Evolutionary conservation across 495 filamentous ascomycete genomes (phyloP).

Genomic region (Parachaetomium inaequale): DNA sequence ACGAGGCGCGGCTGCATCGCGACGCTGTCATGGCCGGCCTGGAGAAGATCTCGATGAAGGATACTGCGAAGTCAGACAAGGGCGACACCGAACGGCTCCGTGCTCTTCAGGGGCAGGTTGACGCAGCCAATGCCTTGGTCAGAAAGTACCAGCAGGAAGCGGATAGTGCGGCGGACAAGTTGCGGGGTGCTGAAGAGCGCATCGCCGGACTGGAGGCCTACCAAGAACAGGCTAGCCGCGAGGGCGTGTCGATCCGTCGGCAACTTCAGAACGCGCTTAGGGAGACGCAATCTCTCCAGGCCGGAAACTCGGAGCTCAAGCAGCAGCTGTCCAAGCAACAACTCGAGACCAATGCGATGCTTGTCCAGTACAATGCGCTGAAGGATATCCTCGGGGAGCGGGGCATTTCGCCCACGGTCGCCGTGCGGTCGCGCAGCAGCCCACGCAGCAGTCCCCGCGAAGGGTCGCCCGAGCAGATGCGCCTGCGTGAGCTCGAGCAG

Average conservation of each 20-base stretch:
- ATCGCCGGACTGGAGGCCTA: constrained; percentile 95
- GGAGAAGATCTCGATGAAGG: constrained; percentile 60
- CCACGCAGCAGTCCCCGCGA: constrained; percentile 58
- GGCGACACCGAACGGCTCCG: constrained; percentile 70
- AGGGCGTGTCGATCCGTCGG: constrained; percentile 81
- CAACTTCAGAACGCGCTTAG: constrained; percentile 80
- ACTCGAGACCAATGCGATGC: constrained; percentile 82
- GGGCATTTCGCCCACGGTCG: constrained; percentile 65
- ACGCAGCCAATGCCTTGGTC: constrained; percentile 71
- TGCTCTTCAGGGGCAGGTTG: constrained; percentile 74
- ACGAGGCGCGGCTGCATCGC: constrained; percentile 82
- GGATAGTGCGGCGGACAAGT: constrained; percentile 81
- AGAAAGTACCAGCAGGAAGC: constrained; percentile 85
- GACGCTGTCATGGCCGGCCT: constrained; percentile 79
- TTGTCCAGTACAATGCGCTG: constrained; percentile 85
- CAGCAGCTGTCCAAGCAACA: constrained; percentile 75
- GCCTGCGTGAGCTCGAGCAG: constrained; percentile 85
- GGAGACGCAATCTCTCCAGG: constrained; percentile 71
- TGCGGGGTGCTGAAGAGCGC: constrained; percentile 88
- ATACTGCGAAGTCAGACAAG: constrained; percentile 47
- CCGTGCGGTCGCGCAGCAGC: constrained; percentile 40
- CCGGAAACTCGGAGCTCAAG: constrained; percentile 73
- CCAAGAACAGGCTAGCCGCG: constrained; percentile 92
- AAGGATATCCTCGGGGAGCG: constrained; percentile 90
- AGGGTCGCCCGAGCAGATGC: constrained; percentile 73